These are phyloP conservation scores for Westerdykella aurantiaca DNA, from an alignment of 2,329 filamentous ascomycete genomes.

Conservation along the genomic window DNA sequence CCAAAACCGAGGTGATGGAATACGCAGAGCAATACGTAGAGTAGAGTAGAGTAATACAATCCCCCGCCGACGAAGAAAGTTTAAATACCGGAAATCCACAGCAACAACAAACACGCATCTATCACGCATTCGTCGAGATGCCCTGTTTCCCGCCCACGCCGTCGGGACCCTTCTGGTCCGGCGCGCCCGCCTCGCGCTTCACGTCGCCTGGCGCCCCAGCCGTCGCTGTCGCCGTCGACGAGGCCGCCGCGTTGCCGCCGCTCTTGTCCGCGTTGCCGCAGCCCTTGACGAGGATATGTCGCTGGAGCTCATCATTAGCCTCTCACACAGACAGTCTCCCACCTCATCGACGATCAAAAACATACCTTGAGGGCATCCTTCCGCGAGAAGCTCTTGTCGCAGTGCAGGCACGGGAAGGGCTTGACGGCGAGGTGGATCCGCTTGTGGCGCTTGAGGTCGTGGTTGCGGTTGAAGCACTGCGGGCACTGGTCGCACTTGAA, in stretches of 20 bases:
- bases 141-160: slow-evolving; percentile 23
- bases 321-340: slow-evolving; percentile 19
- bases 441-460: slow-evolving; percentile 94
- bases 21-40: too few relatives aligned
- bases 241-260: slow-evolving; percentile 4
- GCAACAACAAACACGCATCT: too few relatives aligned
- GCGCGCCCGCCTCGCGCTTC: slow-evolving; percentile 32
- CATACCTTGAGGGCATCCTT: slow-evolving; percentile 95
- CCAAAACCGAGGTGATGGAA: too few relatives aligned
- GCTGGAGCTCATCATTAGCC: slow-evolving; percentile 41
- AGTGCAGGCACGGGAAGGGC: slow-evolving; percentile 85
- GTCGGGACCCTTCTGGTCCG: slow-evolving; percentile 25
- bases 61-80: too few relatives aligned
- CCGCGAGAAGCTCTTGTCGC: slow-evolving; percentile 93
- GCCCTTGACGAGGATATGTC: slow-evolving; percentile 63
- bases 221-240: slow-evolving; percentile 12
- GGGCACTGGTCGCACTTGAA: slow-evolving; percentile 93
- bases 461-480: slow-evolving; percentile 92
- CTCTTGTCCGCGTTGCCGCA: slow-evolving; percentile 49
- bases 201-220: slow-evolving; percentile 11
- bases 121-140: slow-evolving; percentile 19
- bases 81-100: too few relatives aligned
- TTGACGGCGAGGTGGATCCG: slow-evolving; percentile 92
- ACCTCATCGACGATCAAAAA: too few relatives aligned
- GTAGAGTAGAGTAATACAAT: too few relatives aligned